Base-by-base conservation (phyloP, 371 early-diverging fungal genomes). In the Hamiltosporidium tvaerminnensis region DNA sequence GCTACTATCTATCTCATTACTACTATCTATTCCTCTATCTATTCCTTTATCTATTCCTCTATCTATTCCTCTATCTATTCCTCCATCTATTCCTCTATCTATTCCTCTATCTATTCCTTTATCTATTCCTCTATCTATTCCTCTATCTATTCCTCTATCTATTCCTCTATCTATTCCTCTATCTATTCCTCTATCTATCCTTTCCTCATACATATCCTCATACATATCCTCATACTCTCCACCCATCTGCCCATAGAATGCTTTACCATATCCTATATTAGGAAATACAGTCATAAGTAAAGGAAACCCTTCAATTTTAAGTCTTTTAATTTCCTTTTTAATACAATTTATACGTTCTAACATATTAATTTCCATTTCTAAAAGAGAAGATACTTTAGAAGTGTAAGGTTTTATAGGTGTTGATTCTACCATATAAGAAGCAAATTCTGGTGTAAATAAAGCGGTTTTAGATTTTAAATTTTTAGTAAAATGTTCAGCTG, bases 341-440 rank as follows among this genome's bases (percentile, higher is more conserved):
- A 68, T 31, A 5, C 50, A 16, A 7, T 0, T 23, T n/a, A 67
- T 64, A 55, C 69, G 54, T 0, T 36, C 36, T 55, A 58, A 49
- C 5, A 74, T 56, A 32, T 38, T 38, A 52, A 60, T 23, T 49
- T 71, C 68, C 2, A 74, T 44, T 33, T 50, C 4, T 5, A n/a
- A 30, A 38, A 68, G 53, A 1, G 38, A 58, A 5, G 55, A 47
- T 33, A 72, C 60, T 1, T 39, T 30, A 9, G 59, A 48, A 4
- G 34, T 52, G 35, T 61, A 63, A 14, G 74, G 70, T 32, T n/a
- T 32, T 14, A 23, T 37, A 35, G 71, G 63, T 2, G 61, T 68
- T 50, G 48, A 71, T 61, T 74, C 74, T 54, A 74, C 23, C 74
- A 74, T 74, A 50, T 74, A 74, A 23, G 68, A 55, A 12, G 59